A percentile compares a stretch with the other conserved stretches of the same genome.
These are phyloP conservation scores for Vanrija pseudolonga DNA, from an alignment of 1,284 basidiomycete genomes.

Conservation along the genomic window DNA sequence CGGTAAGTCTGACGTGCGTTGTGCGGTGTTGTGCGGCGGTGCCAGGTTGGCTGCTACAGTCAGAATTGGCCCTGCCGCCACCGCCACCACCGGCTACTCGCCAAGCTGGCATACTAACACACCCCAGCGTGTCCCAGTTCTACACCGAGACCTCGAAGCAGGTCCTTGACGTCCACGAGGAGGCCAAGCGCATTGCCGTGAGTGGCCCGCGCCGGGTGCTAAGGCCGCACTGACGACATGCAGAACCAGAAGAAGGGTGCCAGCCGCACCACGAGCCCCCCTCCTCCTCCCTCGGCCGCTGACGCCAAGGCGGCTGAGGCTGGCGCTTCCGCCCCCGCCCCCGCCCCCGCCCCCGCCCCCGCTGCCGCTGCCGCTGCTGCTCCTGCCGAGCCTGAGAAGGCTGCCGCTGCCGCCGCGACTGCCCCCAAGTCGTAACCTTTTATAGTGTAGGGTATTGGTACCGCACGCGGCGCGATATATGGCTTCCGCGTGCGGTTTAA, in stretches of 20 bases:
- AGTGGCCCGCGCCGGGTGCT: not conserved
- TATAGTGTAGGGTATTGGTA: not conserved
- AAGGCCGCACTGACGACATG: not conserved
- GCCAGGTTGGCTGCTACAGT: too few species aligned
- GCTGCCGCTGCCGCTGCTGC: slow-evolving; percentile 12
- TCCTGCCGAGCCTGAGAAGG: slow-evolving; percentile 13
- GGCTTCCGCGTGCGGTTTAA: not conserved
- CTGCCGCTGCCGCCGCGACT: not conserved
- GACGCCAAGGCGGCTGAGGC: not conserved
- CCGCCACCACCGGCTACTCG: not conserved
- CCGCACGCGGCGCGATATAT: too few species aligned
- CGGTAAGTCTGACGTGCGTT: slow-evolving; percentile 54
- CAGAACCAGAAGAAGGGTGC: slow-evolving; percentile 42
- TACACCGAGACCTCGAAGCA: slow-evolving; percentile 72
- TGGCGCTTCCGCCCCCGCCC: slow-evolving; percentile 10
- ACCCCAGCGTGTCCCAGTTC: slow-evolving; percentile 47
- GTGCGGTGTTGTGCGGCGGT: not conserved
- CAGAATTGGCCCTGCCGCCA: too few species aligned
- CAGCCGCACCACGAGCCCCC: slow-evolving; percentile 1
- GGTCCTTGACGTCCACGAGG: slow-evolving; percentile 56
- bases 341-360: slow-evolving; percentile 17
- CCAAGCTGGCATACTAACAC: not conserved
- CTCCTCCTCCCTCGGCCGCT: slow-evolving; percentile 4
- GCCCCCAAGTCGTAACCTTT: not conserved
- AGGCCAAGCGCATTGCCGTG: slow-evolving; percentile 53